Conservation (phyloP, 2,329 filamentous ascomycete species). For the Coniochaeta sp. region DNA sequence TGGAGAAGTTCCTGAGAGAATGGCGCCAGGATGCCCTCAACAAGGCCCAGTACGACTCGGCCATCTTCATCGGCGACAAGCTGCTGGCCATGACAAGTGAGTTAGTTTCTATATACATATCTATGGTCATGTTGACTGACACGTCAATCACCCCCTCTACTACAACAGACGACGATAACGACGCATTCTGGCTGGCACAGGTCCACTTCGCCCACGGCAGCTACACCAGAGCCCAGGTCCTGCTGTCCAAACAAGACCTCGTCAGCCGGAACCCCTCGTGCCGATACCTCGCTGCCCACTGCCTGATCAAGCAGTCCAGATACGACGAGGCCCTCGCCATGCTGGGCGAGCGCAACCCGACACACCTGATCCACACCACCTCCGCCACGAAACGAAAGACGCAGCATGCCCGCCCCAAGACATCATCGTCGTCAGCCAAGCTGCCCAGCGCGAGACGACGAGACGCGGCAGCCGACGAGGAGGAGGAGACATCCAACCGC, state of each 20-base stretch:
- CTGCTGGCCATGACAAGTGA: slow-evolving; percentile 85
- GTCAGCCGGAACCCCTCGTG: slow-evolving; percentile 76
- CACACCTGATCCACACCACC: slow-evolving; percentile 69
- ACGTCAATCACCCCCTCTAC: too few species aligned
- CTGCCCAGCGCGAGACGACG: slow-evolving; percentile 16
- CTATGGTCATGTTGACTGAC: too few species aligned
- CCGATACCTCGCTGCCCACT: slow-evolving; percentile 87
- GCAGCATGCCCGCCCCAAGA: slow-evolving; percentile 41
- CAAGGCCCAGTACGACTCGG: slow-evolving; percentile 92
- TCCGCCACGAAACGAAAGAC: slow-evolving; percentile 56
- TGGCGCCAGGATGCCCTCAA: slow-evolving; percentile 95
- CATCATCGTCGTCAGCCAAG: slow-evolving; percentile 13
- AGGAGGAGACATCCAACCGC: slow-evolving; percentile 68
- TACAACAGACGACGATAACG: slow-evolving; percentile 83
- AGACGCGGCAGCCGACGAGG: slow-evolving; percentile 35
- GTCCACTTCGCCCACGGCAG: slow-evolving; percentile 94
- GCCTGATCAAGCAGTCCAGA: slow-evolving; percentile 84
- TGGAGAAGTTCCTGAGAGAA: slow-evolving; percentile 89
- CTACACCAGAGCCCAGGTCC: slow-evolving; percentile 82
- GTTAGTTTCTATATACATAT: too few species aligned
- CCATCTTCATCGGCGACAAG: slow-evolving; percentile 97
- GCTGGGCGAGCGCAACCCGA: slow-evolving; percentile 90
- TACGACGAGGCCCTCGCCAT: slow-evolving; percentile 82
- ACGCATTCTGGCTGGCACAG: slow-evolving; percentile 97
- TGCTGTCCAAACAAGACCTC: slow-evolving; percentile 78